Conservation (phyloP, 2,329 filamentous ascomycete genomes). For the Fusarium transvaalense region DNA sequence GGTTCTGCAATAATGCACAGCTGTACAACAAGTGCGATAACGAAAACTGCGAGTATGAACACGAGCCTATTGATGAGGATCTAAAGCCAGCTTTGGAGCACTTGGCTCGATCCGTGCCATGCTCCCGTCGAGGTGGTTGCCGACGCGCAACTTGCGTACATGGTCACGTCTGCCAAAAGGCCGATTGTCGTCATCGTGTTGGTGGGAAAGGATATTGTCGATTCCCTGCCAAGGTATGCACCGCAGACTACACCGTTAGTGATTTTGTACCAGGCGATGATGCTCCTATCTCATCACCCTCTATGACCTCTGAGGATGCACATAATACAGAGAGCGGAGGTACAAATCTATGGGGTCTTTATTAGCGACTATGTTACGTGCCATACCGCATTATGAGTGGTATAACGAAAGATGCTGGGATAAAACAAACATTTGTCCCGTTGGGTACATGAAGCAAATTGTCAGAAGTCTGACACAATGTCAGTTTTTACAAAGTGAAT, state of each 20-base stretch:
- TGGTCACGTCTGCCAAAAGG: constrained; percentile 42
- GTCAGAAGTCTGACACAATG: background rate
- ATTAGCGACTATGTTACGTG: background rate
- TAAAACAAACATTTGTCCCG: background rate
- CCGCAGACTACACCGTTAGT: constrained; percentile 28
- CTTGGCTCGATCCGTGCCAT: constrained; percentile 38
- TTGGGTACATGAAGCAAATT: background rate
- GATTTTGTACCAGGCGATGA: background rate
- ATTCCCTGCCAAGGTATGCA: constrained; percentile 30
- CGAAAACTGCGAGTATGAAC: constrained; percentile 38
- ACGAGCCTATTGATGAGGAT: constrained; percentile 32
- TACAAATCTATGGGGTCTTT: constrained; percentile 16
- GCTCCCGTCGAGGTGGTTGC: constrained; percentile 30
- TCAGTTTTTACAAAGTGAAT: background rate
- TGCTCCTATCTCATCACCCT: constrained; percentile 15
- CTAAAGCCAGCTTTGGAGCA: constrained; percentile 33
- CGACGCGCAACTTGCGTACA: constrained; percentile 31
- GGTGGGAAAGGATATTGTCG: constrained; percentile 39
- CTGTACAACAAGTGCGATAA: constrained; percentile 33
- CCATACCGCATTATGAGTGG: constrained; percentile 19
- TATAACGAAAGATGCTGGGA: background rate
- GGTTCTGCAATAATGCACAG: constrained; percentile 42
- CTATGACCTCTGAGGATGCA: constrained; percentile 31
- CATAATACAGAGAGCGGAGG: constrained; percentile 27
- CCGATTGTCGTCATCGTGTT: constrained; percentile 32